phyloP scores from a whole-genome alignment of 768 basidiomycete genomes.

The Lentinula sp. region DNA sequence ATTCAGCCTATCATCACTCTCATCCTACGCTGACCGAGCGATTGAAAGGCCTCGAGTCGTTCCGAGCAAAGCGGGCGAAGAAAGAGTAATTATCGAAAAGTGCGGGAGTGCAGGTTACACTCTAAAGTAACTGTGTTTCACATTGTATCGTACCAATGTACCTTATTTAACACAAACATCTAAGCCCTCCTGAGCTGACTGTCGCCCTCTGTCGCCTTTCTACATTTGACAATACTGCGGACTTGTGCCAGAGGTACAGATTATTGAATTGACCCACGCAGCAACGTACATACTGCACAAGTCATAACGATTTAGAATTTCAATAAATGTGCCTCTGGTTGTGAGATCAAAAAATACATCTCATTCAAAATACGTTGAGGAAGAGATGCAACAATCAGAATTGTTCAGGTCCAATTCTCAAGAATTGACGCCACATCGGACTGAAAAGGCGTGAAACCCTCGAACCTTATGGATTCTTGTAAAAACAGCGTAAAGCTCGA shows the following conservation, averaged over 20 bases:
- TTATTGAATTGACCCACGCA: too few relatives aligned
- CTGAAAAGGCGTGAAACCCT: neutral
- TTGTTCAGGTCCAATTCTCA: too few relatives aligned
- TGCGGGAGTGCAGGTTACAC: neutral
- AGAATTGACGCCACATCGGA: too few relatives aligned
- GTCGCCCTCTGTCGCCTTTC: neutral
- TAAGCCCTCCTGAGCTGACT: neutral
- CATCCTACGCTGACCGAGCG: slow-evolving; percentile 94
- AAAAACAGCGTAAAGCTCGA: neutral
- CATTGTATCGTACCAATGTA: neutral
- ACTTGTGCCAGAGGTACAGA: too few relatives aligned
- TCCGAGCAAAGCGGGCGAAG: slow-evolving; percentile 37
- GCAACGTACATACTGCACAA: too few relatives aligned
- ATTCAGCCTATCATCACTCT: slow-evolving; percentile 93
- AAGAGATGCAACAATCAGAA: too few relatives aligned
- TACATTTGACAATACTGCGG: too few relatives aligned
- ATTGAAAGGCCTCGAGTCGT: slow-evolving; percentile 72
- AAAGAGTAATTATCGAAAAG: slow-evolving; percentile 1
- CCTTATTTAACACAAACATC: neutral
- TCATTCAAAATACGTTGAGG: too few relatives aligned
- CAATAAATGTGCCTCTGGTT: too few relatives aligned
- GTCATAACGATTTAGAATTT: too few relatives aligned
- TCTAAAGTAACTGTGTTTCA: neutral
- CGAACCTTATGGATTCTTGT: neutral
- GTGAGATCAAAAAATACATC: too few relatives aligned